Percentiles rank a stretch among this genome's conserved stretches.
Conservation (phyloP, 2,329 filamentous ascomycete species). For the Epichloe brachyelytri region DNA sequence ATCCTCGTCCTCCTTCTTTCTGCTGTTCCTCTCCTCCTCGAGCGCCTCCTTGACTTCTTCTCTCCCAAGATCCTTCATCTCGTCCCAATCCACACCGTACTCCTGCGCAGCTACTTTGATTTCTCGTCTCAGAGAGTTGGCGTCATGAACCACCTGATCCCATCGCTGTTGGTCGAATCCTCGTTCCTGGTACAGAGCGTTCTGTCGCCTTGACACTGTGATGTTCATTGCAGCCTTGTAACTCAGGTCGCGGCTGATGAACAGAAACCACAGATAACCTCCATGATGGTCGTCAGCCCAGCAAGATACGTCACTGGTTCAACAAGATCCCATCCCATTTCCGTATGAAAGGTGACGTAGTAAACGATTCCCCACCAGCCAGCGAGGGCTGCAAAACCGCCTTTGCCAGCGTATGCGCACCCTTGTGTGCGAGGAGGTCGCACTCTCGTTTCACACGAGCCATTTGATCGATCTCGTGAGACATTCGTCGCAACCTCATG, state of each 20-base stretch:
- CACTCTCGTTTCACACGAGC: constrained; percentile 70
- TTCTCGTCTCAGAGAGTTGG: constrained; percentile 63
- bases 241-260: constrained; percentile 78
- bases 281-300: constrained; percentile 74
- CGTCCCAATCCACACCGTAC: constrained; percentile 86
- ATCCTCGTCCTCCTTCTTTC: constrained; percentile 23
- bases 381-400: constrained; percentile 60
- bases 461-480: constrained; percentile 53
- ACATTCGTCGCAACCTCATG: constrained; percentile 59
- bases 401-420: constrained; percentile 65
- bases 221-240: constrained; percentile 81
- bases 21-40: constrained; percentile 35
- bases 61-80: constrained; percentile 58
- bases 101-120: constrained; percentile 71
- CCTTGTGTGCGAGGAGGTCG: constrained; percentile 61
- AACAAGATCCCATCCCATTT: constrained; percentile 80
- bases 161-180: constrained; percentile 67
- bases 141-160: constrained; percentile 69
- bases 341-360: constrained; percentile 55
- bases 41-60: constrained; percentile 48
- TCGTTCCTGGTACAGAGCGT: constrained; percentile 58
- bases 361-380: constrained; percentile 79
- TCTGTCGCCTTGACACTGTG: constrained; percentile 68
- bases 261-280: constrained; percentile 88
- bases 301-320: constrained; percentile 85